Evolutionary conservation across 768 basidiomycete species (phyloP).

Genomic region (Rhizopogon roseolus): DNA sequence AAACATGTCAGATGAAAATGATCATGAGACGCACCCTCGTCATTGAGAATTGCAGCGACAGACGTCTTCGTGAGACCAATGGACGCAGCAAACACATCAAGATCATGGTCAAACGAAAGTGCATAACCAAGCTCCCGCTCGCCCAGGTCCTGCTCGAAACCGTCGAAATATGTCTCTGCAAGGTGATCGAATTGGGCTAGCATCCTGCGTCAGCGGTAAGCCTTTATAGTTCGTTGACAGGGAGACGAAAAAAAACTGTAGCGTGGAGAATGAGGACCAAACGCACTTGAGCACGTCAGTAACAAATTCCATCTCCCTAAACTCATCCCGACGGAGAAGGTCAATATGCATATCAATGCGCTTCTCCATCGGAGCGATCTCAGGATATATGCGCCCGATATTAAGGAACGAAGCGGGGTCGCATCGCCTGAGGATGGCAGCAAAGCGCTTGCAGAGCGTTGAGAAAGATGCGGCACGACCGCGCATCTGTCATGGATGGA

Average conservation of each 20-base stretch:
- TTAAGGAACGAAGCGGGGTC: constrained; percentile 84
- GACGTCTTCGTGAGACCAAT: constrained; percentile 88
- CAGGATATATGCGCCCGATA: constrained; percentile 77
- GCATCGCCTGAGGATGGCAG: constrained; percentile 74
- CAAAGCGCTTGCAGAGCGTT: constrained; percentile 85
- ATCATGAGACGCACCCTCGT: constrained; percentile 54
- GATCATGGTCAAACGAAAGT: constrained; percentile 79
- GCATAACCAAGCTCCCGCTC: constrained; percentile 87
- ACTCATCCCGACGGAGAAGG: constrained; percentile 79
- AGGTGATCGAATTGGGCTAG: constrained; percentile 93
- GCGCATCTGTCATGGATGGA: constrained; percentile 55
- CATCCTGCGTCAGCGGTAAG: constrained; percentile 50
- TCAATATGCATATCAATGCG: constrained; percentile 91
- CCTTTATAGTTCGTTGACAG: background rate
- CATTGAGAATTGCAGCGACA: constrained; percentile 64
- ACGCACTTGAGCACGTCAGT: constrained; percentile 83
- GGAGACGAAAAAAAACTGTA: background rate
- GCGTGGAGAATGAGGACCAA: background rate
- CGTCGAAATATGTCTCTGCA: constrained; percentile 79
- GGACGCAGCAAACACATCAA: constrained; percentile 92
- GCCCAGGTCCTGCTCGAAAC: constrained; percentile 81
- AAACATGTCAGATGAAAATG: background rate
- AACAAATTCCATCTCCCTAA: constrained; percentile 91
- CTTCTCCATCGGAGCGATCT: constrained; percentile 86
- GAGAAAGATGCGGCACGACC: constrained; percentile 78